Evolutionary conservation across 139 green algal species (phyloP).

Genomic region (Coccomyxa sp.): DNA sequence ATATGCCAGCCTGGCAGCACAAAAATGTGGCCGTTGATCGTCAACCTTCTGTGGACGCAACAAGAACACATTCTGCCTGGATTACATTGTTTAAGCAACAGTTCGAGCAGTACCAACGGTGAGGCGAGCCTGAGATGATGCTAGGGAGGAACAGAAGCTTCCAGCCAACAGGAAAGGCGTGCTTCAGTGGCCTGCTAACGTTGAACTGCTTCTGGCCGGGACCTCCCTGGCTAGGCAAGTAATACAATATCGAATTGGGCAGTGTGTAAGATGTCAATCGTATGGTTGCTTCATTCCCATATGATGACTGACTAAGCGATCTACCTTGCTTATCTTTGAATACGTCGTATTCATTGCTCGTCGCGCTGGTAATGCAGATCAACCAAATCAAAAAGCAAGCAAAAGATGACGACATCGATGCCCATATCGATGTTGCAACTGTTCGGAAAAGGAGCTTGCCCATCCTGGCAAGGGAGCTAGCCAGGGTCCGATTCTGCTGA

Average conservation of each 20-base stretch:
- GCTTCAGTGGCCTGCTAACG: neutral
- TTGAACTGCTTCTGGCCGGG: neutral
- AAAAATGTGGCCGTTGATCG: neutral
- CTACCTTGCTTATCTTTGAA: neutral
- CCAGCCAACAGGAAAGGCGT: neutral
- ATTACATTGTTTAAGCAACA: neutral
- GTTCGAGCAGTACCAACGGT: no score
- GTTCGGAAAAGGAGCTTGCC: neutral
- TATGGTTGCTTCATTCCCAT: neutral
- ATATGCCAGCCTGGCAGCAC: neutral
- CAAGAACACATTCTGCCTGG: neutral
- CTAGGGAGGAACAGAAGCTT: neutral
- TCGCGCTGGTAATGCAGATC: neutral
- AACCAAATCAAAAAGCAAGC: neutral
- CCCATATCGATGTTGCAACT: neutral
- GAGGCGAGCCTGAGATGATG: neutral
- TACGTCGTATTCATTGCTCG: neutral
- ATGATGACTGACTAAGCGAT: neutral
- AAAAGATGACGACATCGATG: neutral
- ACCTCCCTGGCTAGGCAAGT: neutral
- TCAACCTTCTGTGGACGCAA: neutral
- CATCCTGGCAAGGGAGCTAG: neutral
- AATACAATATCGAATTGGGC: neutral
- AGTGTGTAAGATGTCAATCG: neutral
- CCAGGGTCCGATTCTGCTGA: no score